Evolutionary conservation across 202 grass and related monocot species (phyloP).

Genomic region (Zizania palustris): DNA sequence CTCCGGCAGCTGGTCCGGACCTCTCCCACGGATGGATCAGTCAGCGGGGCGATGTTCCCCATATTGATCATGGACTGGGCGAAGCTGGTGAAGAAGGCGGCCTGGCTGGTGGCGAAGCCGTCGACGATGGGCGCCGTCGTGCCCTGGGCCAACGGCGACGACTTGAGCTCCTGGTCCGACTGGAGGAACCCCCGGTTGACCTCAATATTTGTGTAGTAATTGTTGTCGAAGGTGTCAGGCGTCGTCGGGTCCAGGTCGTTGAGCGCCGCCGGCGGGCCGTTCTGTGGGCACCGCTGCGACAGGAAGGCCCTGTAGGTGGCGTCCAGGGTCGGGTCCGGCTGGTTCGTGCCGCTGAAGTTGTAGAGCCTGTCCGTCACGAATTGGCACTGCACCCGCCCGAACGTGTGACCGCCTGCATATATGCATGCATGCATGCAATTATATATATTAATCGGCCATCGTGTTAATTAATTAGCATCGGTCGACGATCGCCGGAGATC

Average conservation of each 20-base stretch:
- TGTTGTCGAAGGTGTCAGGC: conserved; percentile 53
- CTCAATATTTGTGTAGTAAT: conserved; percentile 64
- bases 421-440: too few species aligned
- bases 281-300: conserved; percentile 47
- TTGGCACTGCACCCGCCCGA: conserved; percentile 58
- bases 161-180: conserved; percentile 78
- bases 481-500: too few species aligned
- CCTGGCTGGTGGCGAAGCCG: conserved; percentile 52
- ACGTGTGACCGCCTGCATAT: conserved; percentile 66
- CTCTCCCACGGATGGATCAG: conserved; percentile 39
- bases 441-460: too few species aligned
- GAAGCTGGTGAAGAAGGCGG: conserved; percentile 56
- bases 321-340: conserved; percentile 48
- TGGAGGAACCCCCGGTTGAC: conserved; percentile 55
- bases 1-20: conserved; percentile 43
- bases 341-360: conserved; percentile 51
- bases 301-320: conserved; percentile 33
- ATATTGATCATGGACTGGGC: conserved; percentile 69
- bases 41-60: conserved; percentile 55
- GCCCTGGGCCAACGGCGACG: conserved; percentile 10
- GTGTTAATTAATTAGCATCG: too few species aligned
- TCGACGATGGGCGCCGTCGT: conserved; percentile 48
- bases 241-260: conserved; percentile 69
- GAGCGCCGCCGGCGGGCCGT: conserved; percentile 22
- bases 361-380: conserved; percentile 50